These are phyloP conservation scores for Pontederia paniculata DNA, from an alignment of 176 grass and related monocot genomes.

Conservation along the genomic window DNA sequence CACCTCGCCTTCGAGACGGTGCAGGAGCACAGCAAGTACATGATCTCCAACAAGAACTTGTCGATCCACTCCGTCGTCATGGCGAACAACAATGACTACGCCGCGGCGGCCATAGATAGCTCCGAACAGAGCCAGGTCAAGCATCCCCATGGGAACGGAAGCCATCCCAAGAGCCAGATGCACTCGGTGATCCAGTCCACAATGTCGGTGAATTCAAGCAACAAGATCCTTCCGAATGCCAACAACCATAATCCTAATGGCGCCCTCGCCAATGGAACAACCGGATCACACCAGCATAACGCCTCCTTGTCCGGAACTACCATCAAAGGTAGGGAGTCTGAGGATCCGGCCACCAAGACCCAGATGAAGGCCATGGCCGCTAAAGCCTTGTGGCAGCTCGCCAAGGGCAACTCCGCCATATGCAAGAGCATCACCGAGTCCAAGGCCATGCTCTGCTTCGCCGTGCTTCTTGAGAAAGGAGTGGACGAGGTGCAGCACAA, in stretches of 20 bases:
- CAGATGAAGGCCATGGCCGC: conserved; percentile 92
- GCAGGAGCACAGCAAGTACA: conserved; percentile 95
- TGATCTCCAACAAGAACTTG: conserved; percentile 30
- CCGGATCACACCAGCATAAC: conserved; percentile 29
- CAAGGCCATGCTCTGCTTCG: conserved; percentile 84
- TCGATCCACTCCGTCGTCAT: conserved; percentile 68
- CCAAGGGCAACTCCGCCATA: conserved; percentile 65
- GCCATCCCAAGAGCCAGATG: conserved; percentile 48
- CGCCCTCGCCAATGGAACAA: conserved; percentile 1
- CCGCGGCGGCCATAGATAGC: neutral
- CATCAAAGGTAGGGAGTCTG: conserved; percentile 63
- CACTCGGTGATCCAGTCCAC: conserved; percentile 68
- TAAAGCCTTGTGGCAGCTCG: conserved; percentile 80
- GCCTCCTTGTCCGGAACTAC: conserved; percentile 42
- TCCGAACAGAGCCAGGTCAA: neutral
- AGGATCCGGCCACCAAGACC: conserved; percentile 78
- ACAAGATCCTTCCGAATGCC: neutral
- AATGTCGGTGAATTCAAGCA: conserved; percentile 53
- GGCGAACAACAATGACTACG: conserved; percentile 10
- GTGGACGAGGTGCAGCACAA: conserved; percentile 73
- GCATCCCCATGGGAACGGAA: conserved; percentile 15
- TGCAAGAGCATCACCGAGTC: conserved; percentile 98
- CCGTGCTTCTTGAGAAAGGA: conserved; percentile 81
- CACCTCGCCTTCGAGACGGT: conserved; percentile 86
- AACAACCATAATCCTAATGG: too few relatives aligned